Percentiles rank a stretch among this genome's conserved stretches.
phyloP scores from a whole-genome alignment of 129 eudicot species.

The Escallonia rubra region DNA sequence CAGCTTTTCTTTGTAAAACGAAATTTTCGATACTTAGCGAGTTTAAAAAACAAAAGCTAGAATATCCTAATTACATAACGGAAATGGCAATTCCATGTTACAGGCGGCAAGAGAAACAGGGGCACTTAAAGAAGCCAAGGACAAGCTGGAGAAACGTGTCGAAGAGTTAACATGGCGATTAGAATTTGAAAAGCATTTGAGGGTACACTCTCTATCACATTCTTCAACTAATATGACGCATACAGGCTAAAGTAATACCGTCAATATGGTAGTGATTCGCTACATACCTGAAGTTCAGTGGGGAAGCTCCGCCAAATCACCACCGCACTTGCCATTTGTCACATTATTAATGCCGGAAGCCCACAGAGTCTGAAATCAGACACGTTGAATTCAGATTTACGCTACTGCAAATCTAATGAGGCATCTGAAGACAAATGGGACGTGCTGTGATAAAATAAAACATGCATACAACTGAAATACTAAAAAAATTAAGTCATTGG shows the following conservation, averaged over 20 bases:
- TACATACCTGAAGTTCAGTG: not conserved
- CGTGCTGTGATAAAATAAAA: not conserved
- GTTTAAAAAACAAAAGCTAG: not conserved
- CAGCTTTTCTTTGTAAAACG: conserved; percentile 12
- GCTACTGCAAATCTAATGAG: not conserved
- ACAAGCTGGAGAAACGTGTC: conserved; percentile 98
- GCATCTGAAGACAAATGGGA: not conserved
- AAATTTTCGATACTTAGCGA: not conserved
- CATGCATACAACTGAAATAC: not conserved
- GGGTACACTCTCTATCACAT: conserved; percentile 40
- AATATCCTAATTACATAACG: not conserved
- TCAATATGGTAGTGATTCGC: not conserved
- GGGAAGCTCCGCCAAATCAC: not conserved
- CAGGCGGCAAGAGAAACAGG: conserved; percentile 99
- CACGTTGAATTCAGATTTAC: not conserved
- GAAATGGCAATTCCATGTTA: conserved; percentile 16
- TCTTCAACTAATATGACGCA: not conserved
- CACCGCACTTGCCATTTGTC: not conserved
- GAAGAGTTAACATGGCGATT: conserved; percentile 96
- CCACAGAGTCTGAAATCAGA: not conserved
- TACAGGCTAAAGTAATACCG: not conserved
- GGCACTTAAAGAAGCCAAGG: conserved; percentile 97
- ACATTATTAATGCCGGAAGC: not conserved
- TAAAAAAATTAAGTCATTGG: not conserved
- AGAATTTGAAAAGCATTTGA: conserved; percentile 82